Conservation (phyloP, 2,329 filamentous ascomycete species). For the Parascedosporium putredinis region DNA sequence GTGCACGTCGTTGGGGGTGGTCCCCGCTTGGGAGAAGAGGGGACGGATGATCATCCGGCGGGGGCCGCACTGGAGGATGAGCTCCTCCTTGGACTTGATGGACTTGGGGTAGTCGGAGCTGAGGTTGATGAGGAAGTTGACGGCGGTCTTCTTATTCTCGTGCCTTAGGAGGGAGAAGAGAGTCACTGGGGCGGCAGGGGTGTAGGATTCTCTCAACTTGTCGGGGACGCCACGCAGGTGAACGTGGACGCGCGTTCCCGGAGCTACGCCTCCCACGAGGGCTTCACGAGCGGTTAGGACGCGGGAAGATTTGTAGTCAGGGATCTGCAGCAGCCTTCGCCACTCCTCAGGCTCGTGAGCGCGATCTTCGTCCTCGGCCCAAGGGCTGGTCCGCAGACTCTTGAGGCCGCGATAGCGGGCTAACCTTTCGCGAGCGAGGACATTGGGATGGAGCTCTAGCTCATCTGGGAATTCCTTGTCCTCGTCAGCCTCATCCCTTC, state of each 20-base stretch:
- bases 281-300: slow-evolving; percentile 71
- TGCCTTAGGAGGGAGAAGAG: slow-evolving; percentile 84
- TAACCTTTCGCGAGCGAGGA: slow-evolving; percentile 75
- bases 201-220: slow-evolving; percentile 33
- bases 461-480: slow-evolving; percentile 96
- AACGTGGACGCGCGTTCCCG: slow-evolving; percentile 75
- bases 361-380: slow-evolving; percentile 81
- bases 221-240: slow-evolving; percentile 50
- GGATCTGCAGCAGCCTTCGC: slow-evolving; percentile 72
- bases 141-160: slow-evolving; percentile 83
- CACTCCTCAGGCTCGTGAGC: slow-evolving; percentile 85
- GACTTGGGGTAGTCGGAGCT: slow-evolving; percentile 65
- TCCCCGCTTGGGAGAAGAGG: slow-evolving; percentile 79
- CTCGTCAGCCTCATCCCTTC: slow-evolving; percentile 72
- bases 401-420: slow-evolving; percentile 85
- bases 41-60: slow-evolving; percentile 82
- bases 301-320: slow-evolving; percentile 80
- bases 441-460: slow-evolving; percentile 83
- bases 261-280: slow-evolving; percentile 73
- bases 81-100: slow-evolving; percentile 82
- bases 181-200: slow-evolving; percentile 49
- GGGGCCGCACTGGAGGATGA: slow-evolving; percentile 85
- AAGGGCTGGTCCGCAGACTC: slow-evolving; percentile 75
- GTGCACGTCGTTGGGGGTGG: slow-evolving; percentile 91
- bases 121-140: slow-evolving; percentile 84